A percentile compares a stretch with the other conserved stretches of the same genome.
These are phyloP conservation scores for Geotrichum siamense DNA, from an alignment of 1,139 yeast genomes.

Conservation along the genomic window DNA sequence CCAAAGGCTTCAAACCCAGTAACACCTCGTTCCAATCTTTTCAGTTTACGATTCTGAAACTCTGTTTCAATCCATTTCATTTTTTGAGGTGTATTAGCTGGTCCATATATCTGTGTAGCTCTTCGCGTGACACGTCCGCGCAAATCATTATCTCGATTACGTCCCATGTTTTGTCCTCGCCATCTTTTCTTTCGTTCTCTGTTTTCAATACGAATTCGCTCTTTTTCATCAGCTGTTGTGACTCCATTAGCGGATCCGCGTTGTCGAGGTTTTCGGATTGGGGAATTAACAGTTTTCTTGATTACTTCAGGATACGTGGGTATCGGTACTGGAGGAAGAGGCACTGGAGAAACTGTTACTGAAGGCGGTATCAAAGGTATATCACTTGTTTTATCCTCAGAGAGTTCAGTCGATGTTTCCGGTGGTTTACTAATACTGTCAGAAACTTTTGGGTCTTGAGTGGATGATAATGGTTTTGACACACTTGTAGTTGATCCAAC, in stretches of 20 bases:
- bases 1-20: constrained; percentile 12
- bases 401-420: not conserved
- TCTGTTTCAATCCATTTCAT: constrained; percentile 72
- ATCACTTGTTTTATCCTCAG: not conserved
- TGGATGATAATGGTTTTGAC: not conserved
- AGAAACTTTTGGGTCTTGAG: not conserved
- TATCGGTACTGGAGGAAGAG: constrained; percentile 13
- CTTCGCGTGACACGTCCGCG: constrained; percentile 68
- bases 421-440: not conserved
- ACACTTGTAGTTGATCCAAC: constrained; percentile 22
- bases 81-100: constrained; percentile 48
- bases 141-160: constrained; percentile 83
- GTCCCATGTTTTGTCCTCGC: constrained; percentile 75
- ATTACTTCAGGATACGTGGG: constrained; percentile 6
- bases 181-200: constrained; percentile 84
- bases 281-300: not conserved
- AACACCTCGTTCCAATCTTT: constrained; percentile 41
- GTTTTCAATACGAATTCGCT: constrained; percentile 60
- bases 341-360: not conserved
- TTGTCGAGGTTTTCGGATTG: constrained; percentile 12
- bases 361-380: not conserved
- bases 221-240: constrained; percentile 41
- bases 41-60: constrained; percentile 56
- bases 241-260: constrained; percentile 1
- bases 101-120: constrained; percentile 64